Evolutionary conservation across 2,329 filamentous ascomycete genomes (phyloP), one percentile per base, ranked within the genome.

Genomic region (Tympanopsis confertula): DNA sequence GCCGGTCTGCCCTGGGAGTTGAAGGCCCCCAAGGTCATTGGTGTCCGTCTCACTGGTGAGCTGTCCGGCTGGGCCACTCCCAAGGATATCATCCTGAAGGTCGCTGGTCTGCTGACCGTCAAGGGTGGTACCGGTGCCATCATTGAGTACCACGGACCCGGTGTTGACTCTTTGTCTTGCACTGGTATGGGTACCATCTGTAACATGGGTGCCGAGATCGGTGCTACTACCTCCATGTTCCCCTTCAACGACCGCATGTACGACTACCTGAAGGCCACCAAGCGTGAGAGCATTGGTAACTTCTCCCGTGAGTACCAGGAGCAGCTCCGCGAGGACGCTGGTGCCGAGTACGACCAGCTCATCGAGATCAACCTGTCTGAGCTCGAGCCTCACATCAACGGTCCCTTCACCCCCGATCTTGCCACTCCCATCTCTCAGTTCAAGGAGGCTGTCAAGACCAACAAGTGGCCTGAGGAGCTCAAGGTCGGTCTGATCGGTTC

Each of bases 191-290:
- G 65, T 22, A 84, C 79, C 5, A 81, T 83, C 32, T 60, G 55
- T 44, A 63, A 62, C 44, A 69, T 72, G 65, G 42, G 61, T 45
- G 64, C 65, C 45, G 63, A 68, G 46, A 66, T 67, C 41, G 70
- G 70, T 48, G 70, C 79, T 41, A 85, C 80, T 30, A 85, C 80
- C 38, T 83, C 78, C 18, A 56, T 85, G 37, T 86, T 86, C 74
- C 81, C 81, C 45, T 86, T 83, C 73, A 84, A 84, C 61, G 77
- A 85, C 59, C 71, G 78, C 55, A 85, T 85, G 80, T 78, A 83
- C 63, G 75, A 83, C 53, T 86, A 85, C 63, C 68, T 86, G 36
- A 63, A 63, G 40, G 78, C 80, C 28, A 86, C 81, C 47, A 84
- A 83, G 66, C 77, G 81, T 51, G 63, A 67, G 50, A 61, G 70